Evolutionary conservation across 495 filamentous ascomycete genomes (phyloP).

Genomic region (Schizothecium vesticola): DNA sequence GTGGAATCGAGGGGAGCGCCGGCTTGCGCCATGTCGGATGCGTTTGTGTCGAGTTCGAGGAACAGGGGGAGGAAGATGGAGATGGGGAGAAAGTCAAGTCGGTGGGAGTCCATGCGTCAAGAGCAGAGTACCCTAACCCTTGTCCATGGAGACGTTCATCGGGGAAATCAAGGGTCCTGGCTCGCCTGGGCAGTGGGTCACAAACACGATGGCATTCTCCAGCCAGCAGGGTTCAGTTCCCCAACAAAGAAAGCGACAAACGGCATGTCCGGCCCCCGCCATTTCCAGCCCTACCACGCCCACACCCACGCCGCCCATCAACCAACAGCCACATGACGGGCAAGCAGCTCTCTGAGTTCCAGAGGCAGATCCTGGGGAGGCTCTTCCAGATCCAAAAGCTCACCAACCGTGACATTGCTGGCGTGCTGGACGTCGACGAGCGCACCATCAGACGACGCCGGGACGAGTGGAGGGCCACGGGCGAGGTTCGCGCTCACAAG

Average conservation of each 20-base stretch:
- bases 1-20: neutral
- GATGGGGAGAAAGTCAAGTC: neutral
- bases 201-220: neutral
- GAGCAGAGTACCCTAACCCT: neutral
- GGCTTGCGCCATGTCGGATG: neutral
- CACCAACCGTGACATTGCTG: conserved; percentile 26
- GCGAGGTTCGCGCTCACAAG: conserved; percentile 17
- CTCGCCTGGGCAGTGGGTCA: neutral
- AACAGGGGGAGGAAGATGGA: neutral
- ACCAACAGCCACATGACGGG: conserved; percentile 19
- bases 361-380: conserved; percentile 14
- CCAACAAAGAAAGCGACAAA: neutral
- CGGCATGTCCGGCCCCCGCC: neutral
- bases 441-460: conserved; percentile 24
- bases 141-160: neutral
- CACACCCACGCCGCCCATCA: neutral
- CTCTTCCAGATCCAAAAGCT: conserved; percentile 23
- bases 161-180: neutral
- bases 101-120: neutral
- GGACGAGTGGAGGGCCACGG: conserved; percentile 18
- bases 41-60: neutral
- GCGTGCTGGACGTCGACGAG: conserved; percentile 19
- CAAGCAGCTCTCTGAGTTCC: conserved; percentile 20
- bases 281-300: neutral
- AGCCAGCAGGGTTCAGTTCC: neutral